phyloP scores from a whole-genome alignment of 2,329 filamentous ascomycete species.

The Exophiala spinifera region DNA sequence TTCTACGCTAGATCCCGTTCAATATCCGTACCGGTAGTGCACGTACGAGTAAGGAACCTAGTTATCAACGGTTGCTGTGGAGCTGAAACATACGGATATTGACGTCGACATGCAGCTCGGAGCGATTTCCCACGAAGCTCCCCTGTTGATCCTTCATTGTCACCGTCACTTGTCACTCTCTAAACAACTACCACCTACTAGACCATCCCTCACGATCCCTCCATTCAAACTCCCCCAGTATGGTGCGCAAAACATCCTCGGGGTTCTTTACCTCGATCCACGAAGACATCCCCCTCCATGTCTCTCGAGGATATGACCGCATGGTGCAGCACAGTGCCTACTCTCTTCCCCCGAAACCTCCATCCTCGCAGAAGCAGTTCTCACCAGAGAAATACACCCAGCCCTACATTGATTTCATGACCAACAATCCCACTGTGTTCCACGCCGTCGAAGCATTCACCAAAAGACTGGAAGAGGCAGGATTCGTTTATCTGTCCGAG shows the following conservation, averaged over 20 bases:
- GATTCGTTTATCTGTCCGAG: constrained; percentile 72
- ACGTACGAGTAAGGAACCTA: no score
- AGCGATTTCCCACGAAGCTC: neutral
- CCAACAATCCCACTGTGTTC: constrained; percentile 87
- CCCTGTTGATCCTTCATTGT: neutral
- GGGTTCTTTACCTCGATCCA: constrained; percentile 28
- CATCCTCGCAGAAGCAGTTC: constrained; percentile 26
- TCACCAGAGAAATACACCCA: constrained; percentile 65
- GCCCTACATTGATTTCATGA: constrained; percentile 84
- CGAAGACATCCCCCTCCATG: constrained; percentile 26
- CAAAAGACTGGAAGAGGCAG: constrained; percentile 65
- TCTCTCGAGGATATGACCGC: constrained; percentile 27
- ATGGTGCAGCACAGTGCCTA: constrained; percentile 20
- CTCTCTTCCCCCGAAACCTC: constrained; percentile 8
- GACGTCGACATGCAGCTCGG: neutral
- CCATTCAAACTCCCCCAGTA: constrained; percentile 10
- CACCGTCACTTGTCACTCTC: no score
- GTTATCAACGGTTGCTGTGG: constrained; percentile 1
- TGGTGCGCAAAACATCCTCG: constrained; percentile 31
- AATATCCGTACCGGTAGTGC: no score
- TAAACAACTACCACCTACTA: no score
- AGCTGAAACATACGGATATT: neutral
- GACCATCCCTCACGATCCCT: no score
- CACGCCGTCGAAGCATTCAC: constrained; percentile 81
- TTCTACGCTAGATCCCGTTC: no score